Base-by-base conservation (phyloP, 2,329 filamentous ascomycete species). In the Sordariomycetes sp. region DNA sequence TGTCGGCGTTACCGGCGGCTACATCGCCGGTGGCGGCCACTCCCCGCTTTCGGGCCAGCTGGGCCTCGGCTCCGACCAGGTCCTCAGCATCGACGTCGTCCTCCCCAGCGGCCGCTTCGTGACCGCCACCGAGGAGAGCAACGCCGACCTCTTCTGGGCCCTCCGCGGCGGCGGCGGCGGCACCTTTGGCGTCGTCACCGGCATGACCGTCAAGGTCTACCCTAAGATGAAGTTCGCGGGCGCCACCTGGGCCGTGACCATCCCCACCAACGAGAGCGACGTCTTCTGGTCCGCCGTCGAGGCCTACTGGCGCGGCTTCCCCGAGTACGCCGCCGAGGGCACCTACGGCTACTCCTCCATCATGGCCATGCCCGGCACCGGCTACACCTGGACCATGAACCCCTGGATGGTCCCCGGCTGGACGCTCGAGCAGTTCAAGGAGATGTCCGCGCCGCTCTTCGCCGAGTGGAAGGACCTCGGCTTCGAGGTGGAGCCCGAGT, bases 121-220 rank as follows among this genome's bases (percentile, higher is more conserved):
- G 1, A 75, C 67, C 2, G 81, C 80, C 0, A 77, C 72, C 3
- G 72, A 70, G 0, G 65, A 64, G 0, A 60, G 76, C 35, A 79
- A 86, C 61, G 59, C 71, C 0, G 83, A 86, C 56, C 71, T 87
- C 1, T 87, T 82, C 70, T 88, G 83, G 83, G 85, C 83, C 1
- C 68, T 86, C 1, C 73, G 73, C 50, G 82, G 83, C 3, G 82
- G 83, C 0, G 83, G 84, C 1, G 79, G 76, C 11, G 80, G 81
- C 18, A 85, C 75, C 34, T 87, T 79, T 62, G 83, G 74, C 2
- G 72, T 85, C 1, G 79, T 86, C 1, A 67, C 76, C 18, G 80
- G 78, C 1, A 72, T 85, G 66, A 85, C 79, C 0, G 70, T 77
- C 48, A 79, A 78, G 60, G 73, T 77, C 1, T 73, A 83, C 65